These are phyloP conservation scores for Paxillus ammoniavirescens DNA, from an alignment of 768 basidiomycete genomes.

Conservation along the genomic window DNA sequence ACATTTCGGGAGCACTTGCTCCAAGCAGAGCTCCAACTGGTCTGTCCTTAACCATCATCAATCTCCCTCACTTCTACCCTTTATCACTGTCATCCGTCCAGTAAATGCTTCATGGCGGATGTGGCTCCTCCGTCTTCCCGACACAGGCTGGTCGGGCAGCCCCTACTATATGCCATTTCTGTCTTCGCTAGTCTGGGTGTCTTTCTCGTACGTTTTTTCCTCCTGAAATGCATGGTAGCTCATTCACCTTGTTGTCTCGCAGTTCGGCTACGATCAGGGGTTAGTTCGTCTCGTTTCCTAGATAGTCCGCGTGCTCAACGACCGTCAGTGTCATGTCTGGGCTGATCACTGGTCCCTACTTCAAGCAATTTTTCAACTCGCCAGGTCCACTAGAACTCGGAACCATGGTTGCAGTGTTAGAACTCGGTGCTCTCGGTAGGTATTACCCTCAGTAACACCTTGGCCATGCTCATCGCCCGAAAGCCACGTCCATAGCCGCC, in stretches of 20 bases:
- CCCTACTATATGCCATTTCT: conserved; percentile 76
- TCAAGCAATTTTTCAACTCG: conserved; percentile 77
- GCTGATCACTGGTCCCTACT: conserved; percentile 85
- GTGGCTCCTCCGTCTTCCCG: conserved; percentile 28
- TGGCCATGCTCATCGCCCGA: not conserved
- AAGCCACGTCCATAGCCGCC: conserved; percentile 87
- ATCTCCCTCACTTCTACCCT: not conserved
- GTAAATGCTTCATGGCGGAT: conserved; percentile 58
- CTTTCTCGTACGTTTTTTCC: conserved; percentile 60
- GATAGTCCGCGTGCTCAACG: conserved; percentile 4
- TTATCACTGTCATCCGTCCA: conserved; percentile 9
- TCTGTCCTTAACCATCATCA: conserved; percentile 17
- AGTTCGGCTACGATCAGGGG: conserved; percentile 92
- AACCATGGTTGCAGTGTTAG: conserved; percentile 95
- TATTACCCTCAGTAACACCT: conserved; percentile 2
- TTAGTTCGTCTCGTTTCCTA: conserved; percentile 27
- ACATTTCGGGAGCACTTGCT: conserved; percentile 7
- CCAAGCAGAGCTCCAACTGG: not conserved
- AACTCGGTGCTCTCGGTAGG: conserved; percentile 88
- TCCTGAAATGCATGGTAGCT: not conserved
- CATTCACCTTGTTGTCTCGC: conserved; percentile 1
- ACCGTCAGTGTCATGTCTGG: conserved; percentile 78
- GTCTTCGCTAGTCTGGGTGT: conserved; percentile 83
- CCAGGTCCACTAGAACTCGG: conserved; percentile 75
- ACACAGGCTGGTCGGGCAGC: conserved; percentile 69